These are phyloP conservation scores for Paecilomyces niveus DNA, from an alignment of 2,329 filamentous ascomycete species.

Conservation along the genomic window DNA sequence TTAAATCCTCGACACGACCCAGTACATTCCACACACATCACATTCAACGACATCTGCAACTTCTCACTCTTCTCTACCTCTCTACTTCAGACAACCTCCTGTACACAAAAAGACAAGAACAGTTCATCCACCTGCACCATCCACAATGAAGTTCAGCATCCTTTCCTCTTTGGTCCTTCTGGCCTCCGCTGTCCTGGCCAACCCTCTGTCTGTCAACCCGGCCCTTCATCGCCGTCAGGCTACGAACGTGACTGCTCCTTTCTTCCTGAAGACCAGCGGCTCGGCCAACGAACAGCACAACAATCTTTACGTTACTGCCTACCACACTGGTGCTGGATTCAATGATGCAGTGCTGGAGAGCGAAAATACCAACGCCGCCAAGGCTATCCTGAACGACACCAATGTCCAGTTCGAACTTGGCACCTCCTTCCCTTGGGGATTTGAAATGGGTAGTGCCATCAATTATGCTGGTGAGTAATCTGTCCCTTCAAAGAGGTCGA, in stretches of 20 bases:
- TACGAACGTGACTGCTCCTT: constrained; percentile 14
- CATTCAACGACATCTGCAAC: neutral
- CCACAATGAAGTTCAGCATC: neutral
- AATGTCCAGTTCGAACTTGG: constrained; percentile 21
- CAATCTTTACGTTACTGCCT: constrained; percentile 29
- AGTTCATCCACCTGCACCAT: neutral
- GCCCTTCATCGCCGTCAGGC: constrained; percentile 9
- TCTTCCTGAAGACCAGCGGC: constrained; percentile 28
- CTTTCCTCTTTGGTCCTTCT: constrained; percentile 18
- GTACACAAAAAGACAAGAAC: neutral
- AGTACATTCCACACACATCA: neutral
- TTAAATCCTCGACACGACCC: neutral
- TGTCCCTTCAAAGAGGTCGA: neutral
- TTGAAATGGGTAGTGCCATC: constrained; percentile 17
- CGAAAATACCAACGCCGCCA: constrained; percentile 14
- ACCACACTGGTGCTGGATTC: constrained; percentile 35
- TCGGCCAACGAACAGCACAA: constrained; percentile 21
- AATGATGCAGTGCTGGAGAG: constrained; percentile 29
- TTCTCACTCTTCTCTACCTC: neutral
- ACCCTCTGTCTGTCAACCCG: constrained; percentile 9
- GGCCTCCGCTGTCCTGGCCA: constrained; percentile 18
- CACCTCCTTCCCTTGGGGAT: constrained; percentile 24
- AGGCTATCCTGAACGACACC: constrained; percentile 27
- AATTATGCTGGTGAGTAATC: constrained; percentile 29
- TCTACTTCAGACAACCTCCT: neutral